These are phyloP conservation scores for Sungouiella blattae DNA, from an alignment of 805 yeast species.

Conservation along the genomic window DNA sequence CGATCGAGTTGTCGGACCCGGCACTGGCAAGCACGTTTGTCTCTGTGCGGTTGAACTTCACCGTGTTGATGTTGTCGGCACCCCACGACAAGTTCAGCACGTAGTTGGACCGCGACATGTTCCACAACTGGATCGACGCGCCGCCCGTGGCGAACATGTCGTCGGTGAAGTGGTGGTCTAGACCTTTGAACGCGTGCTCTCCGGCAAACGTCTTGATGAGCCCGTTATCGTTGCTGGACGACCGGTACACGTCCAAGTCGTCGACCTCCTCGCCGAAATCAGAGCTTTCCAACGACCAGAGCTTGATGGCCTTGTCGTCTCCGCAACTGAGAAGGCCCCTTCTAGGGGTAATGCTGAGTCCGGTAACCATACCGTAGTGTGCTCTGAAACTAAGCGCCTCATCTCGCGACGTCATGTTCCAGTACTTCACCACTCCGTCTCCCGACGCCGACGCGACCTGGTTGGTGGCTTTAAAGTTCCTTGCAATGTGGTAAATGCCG, in stretches of 20 bases:
- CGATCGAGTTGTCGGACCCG: constrained; percentile 81
- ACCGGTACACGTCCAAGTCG: constrained; percentile 29
- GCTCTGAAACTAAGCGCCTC: constrained; percentile 79
- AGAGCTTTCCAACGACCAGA: constrained; percentile 73
- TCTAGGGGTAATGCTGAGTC: constrained; percentile 66
- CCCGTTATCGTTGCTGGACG: constrained; percentile 40
- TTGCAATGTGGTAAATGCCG: constrained; percentile 86
- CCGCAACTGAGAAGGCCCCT: constrained; percentile 76
- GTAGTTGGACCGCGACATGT: constrained; percentile 73
- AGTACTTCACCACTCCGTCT: constrained; percentile 90
- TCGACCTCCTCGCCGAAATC: constrained; percentile 41
- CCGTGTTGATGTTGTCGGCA: constrained; percentile 81
- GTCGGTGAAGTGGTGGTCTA: constrained; percentile 82
- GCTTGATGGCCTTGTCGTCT: constrained; percentile 81
- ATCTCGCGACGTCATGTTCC: constrained; percentile 81
- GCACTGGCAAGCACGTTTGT: constrained; percentile 85
- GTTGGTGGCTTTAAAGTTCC: constrained; percentile 64
- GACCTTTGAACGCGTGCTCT: constrained; percentile 75
- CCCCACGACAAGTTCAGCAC: constrained; percentile 88
- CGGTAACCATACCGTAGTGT: constrained; percentile 86
- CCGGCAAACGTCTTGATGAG: constrained; percentile 78
- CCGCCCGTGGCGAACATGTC: constrained; percentile 89
- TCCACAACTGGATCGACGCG: constrained; percentile 89
- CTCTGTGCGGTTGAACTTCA: constrained; percentile 86
- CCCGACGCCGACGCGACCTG: constrained; percentile 90